phyloP scores from a whole-genome alignment of 78 protist genomes.

The Dictyostelium citrinum region DNA sequence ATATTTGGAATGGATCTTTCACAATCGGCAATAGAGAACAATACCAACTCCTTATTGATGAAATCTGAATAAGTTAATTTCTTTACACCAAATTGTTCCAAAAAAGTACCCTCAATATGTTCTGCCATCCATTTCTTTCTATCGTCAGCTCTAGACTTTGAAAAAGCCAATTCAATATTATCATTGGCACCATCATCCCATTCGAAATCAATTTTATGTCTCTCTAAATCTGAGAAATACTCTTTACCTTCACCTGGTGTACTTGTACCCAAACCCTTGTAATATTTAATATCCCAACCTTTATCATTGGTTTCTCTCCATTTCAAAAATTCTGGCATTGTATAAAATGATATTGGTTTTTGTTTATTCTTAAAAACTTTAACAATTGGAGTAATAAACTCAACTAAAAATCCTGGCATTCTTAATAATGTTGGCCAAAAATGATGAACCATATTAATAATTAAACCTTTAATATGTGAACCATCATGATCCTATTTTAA shows the following conservation, averaged over 20 bases:
- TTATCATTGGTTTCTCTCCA: conserved; percentile 78
- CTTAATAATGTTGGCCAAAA: conserved; percentile 98
- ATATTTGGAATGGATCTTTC: conserved; percentile 97
- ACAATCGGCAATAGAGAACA: conserved; percentile 95
- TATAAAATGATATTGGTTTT: conserved; percentile 7
- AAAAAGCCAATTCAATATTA: conserved; percentile 89
- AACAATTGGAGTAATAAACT: conserved; percentile 99
- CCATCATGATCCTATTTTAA: conserved; percentile 97
- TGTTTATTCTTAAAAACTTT: conserved; percentile 77
- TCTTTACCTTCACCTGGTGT: conserved; percentile 94
- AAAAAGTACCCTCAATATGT: conserved; percentile 67
- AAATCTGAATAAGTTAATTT: conserved; percentile 74
- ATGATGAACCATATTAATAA: conserved; percentile 97
- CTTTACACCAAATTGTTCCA: conserved; percentile 36
- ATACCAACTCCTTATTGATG: conserved; percentile 95
- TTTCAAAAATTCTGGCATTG: conserved; percentile 86
- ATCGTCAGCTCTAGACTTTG: conserved; percentile 89
- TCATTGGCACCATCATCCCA: conserved; percentile 85
- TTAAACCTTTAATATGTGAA: conserved; percentile 99
- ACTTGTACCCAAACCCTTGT: conserved; percentile 99
- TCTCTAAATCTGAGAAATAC: conserved; percentile 91
- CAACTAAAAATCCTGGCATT: conserved; percentile 91
- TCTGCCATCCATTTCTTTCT: conserved; percentile 96
- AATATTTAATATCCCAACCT: conserved; percentile 94
- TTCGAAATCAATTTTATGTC: conserved; percentile 87